phyloP scores from a whole-genome alignment of 306 rosid species.

The Pyrus bretschneideri region DNA sequence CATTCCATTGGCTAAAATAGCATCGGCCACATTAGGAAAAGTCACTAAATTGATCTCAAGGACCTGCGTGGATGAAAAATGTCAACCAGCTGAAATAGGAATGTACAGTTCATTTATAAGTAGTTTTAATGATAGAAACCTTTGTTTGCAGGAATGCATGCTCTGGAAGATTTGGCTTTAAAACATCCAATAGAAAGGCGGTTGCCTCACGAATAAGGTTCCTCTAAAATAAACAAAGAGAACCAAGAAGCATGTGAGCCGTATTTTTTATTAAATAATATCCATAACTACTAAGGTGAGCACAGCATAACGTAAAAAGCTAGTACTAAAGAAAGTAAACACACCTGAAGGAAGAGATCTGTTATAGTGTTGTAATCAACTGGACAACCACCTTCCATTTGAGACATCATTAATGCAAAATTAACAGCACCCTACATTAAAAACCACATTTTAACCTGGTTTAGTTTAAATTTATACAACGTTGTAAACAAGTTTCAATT shows the following conservation, averaged over 20 bases:
- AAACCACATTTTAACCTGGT: constrained; percentile 10
- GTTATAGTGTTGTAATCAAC: constrained; percentile 98
- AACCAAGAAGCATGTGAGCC: background rate
- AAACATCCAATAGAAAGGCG: constrained; percentile 86
- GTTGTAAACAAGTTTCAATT: constrained; percentile 2
- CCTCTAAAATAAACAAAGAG: constrained; percentile 46
- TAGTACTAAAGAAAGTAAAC: background rate
- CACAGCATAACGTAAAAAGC: background rate
- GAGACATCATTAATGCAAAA: constrained; percentile 99
- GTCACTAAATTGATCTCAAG: constrained; percentile 95
- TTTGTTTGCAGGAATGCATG: constrained; percentile 90
- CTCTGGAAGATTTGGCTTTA: constrained; percentile 96
- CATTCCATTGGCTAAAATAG: constrained; percentile 98
- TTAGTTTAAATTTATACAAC: background rate
- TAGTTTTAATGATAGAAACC: constrained; percentile 37
- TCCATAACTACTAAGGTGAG: background rate
- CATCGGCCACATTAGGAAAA: constrained; percentile 97
- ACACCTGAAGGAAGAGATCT: constrained; percentile 96
- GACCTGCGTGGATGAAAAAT: constrained; percentile 45
- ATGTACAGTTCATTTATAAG: background rate
- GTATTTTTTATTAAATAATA: background rate
- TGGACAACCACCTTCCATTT: constrained; percentile 99
- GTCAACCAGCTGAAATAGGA: constrained; percentile 18
- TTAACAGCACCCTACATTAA: constrained; percentile 90
- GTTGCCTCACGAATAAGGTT: constrained; percentile 99